These are phyloP conservation scores for Obba rivulosa DNA, from an alignment of 768 basidiomycete genomes.

Conservation along the genomic window DNA sequence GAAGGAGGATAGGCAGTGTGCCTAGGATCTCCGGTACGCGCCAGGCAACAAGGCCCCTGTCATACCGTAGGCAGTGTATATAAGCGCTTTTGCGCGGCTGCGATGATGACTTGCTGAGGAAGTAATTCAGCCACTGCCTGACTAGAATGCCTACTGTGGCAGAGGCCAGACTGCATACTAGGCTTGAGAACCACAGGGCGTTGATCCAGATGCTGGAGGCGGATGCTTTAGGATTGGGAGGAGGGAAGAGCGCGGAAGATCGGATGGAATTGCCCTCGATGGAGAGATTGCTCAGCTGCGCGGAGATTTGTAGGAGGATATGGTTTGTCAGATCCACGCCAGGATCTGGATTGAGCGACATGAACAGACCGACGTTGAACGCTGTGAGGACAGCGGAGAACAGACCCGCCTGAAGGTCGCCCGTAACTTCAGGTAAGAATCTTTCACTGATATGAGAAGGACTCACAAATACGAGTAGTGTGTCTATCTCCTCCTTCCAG, in stretches of 20 bases:
- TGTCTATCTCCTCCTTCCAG: slow-evolving; percentile 2
- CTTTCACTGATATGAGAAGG: too few relatives aligned
- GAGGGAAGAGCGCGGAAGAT: background rate
- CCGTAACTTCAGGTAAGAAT: background rate
- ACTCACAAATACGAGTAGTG: slow-evolving; percentile 4
- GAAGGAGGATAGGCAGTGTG: slow-evolving; percentile 15
- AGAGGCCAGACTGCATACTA: background rate
- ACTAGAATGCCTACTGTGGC: background rate
- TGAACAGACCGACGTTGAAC: slow-evolving; percentile 15
- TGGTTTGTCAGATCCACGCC: background rate
- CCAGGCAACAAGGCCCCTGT: slow-evolving; percentile 15
- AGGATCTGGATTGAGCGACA: slow-evolving; percentile 10
- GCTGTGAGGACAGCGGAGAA: slow-evolving; percentile 18
- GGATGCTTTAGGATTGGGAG: background rate
- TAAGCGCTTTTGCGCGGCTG: slow-evolving; percentile 16
- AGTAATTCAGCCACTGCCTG: slow-evolving; percentile 7
- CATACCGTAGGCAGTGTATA: slow-evolving; percentile 19
- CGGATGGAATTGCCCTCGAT: slow-evolving; percentile 1
- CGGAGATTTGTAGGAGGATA: slow-evolving; percentile 11
- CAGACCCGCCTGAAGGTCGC: slow-evolving; percentile 9
- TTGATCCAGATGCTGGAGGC: background rate
- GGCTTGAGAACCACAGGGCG: background rate
- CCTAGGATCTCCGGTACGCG: slow-evolving; percentile 17
- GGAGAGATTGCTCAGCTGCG: slow-evolving; percentile 10
- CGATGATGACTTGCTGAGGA: slow-evolving; percentile 8